phyloP scores from a whole-genome alignment of 352 stramenopile species.

The Lagenidium sp. region DNA sequence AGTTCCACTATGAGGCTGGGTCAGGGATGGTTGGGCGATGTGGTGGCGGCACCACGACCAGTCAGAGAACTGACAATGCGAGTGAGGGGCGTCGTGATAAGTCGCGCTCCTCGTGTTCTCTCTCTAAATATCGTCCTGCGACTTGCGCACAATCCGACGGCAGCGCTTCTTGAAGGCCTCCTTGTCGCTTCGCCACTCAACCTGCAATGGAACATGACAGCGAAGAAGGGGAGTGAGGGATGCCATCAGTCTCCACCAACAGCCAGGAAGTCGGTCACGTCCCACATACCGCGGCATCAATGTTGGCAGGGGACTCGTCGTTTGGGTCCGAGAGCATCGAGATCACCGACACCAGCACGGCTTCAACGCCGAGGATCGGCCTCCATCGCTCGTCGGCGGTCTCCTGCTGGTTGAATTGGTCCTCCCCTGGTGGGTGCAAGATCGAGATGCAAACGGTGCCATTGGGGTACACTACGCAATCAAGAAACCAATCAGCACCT shows the following conservation, averaged over 20 bases:
- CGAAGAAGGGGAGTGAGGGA: not conserved
- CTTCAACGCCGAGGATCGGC: constrained; percentile 96
- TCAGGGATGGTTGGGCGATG: no score
- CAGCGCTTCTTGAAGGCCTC: constrained; percentile 92
- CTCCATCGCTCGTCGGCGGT: constrained; percentile 97
- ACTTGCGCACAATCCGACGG: constrained; percentile 87
- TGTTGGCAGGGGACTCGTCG: constrained; percentile 99
- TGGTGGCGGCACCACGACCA: no score
- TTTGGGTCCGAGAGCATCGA: constrained; percentile 99
- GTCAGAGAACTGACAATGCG: no score
- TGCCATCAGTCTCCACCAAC: no score
- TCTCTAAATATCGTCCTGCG: constrained; percentile 87
- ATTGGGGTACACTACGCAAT: constrained; percentile 95
- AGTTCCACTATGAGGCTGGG: no score
- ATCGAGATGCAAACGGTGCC: constrained; percentile 99
- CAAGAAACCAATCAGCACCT: no score
- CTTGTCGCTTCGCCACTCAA: constrained; percentile 89
- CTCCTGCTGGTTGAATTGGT: constrained; percentile 97
- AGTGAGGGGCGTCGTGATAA: no score
- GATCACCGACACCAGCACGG: constrained; percentile 95
- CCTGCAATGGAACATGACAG: constrained; percentile 19
- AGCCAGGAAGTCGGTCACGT: no score
- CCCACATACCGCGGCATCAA: constrained; percentile 95
- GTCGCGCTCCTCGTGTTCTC: not conserved
- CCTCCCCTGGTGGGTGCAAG: constrained; percentile 97